Evolutionary conservation across 352 stramenopile genomes (phyloP).

Genomic region (Pythium vanterpoolii): DNA sequence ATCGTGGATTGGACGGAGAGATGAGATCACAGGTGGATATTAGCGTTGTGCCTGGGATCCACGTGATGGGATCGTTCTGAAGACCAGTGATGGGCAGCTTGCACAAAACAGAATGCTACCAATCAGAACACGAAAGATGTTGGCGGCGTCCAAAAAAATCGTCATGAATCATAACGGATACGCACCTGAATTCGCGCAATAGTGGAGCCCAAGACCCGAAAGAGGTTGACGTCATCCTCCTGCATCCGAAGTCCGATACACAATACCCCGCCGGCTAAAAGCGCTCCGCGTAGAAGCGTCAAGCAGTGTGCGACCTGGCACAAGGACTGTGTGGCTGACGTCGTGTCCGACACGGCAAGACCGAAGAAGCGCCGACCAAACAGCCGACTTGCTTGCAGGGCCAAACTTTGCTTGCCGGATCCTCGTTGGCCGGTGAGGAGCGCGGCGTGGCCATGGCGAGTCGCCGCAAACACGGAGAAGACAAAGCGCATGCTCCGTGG

Average conservation of each 20-base stretch:
- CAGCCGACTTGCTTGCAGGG: constrained; percentile 36
- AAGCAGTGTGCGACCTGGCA: constrained; percentile 25
- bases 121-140: not conserved
- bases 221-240: constrained; percentile 5
- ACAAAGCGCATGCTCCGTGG: constrained; percentile 48
- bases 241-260: constrained; percentile 12
- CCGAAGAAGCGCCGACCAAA: constrained; percentile 46
- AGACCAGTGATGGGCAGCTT: constrained; percentile 19
- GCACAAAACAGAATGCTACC: constrained; percentile 16
- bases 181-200: constrained; percentile 23
- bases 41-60: constrained; percentile 22
- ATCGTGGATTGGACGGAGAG: not conserved
- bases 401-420: constrained; percentile 38
- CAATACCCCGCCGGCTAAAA: constrained; percentile 23
- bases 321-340: not conserved
- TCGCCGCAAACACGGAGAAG: constrained; percentile 44
- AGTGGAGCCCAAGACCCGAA: constrained; percentile 7
- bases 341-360: not conserved
- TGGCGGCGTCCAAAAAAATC: not conserved
- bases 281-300: constrained; percentile 38
- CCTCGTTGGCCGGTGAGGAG: constrained; percentile 1
- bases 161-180: not conserved
- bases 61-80: constrained; percentile 14
- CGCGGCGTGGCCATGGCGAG: constrained; percentile 32
- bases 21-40: constrained; percentile 12